These are phyloP conservation scores for Tilletia horrida DNA, from an alignment of 1,284 basidiomycete species.

Conservation along the genomic window DNA sequence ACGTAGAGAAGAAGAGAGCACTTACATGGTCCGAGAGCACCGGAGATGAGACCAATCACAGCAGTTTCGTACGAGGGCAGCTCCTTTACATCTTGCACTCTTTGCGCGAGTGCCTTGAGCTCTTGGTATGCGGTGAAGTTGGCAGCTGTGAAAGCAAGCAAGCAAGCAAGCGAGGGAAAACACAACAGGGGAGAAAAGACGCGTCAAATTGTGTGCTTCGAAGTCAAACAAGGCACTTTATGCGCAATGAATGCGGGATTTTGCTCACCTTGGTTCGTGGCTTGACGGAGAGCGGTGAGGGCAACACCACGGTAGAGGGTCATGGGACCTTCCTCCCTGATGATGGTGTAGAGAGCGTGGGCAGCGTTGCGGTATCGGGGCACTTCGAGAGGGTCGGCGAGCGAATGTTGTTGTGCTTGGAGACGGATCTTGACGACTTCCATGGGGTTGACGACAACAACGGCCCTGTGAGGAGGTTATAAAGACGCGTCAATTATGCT, in stretches of 20 bases:
- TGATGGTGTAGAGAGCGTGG: conserved; percentile 91
- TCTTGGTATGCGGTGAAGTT: conserved; percentile 99
- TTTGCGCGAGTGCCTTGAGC: conserved; percentile 76
- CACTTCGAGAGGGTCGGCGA: conserved; percentile 89
- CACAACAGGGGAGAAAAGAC: background rate
- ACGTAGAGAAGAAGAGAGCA: background rate
- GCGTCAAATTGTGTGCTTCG: conserved; percentile 10
- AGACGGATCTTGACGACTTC: conserved; percentile 98
- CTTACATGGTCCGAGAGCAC: conserved; percentile 79
- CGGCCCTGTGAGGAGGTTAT: conserved; percentile 59
- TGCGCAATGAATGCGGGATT: background rate
- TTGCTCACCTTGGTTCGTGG: conserved; percentile 85
- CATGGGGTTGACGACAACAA: conserved; percentile 95
- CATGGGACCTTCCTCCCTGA: conserved; percentile 78
- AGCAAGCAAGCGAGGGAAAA: too few species aligned
- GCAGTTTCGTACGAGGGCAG: conserved; percentile 86
- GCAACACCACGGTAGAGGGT: conserved; percentile 87
- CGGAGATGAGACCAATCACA: conserved; percentile 87
- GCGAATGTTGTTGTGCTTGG: conserved; percentile 95
- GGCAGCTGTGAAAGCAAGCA: conserved; percentile 66
- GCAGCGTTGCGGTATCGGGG: conserved; percentile 95
- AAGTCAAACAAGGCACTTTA: background rate
- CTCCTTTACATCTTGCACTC: conserved; percentile 62
- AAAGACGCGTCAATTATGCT: conserved; percentile 15
- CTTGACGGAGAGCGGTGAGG: conserved; percentile 89